Evolutionary conservation across 2,329 filamentous ascomycete species (phyloP).

Genomic region (Aspergillus hiratsukae): DNA sequence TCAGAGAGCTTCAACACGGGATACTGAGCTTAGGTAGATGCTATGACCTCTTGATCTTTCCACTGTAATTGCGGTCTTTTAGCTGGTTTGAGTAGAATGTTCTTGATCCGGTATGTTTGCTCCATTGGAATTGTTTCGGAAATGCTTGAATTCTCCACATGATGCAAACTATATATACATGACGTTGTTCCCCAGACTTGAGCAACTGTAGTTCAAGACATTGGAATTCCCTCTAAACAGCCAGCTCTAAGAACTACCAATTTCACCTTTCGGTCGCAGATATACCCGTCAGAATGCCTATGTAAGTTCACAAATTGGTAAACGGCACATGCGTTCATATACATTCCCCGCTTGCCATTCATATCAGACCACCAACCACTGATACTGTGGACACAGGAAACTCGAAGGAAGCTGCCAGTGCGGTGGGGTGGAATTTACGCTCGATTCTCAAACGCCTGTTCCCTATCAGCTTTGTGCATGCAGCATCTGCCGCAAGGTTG

Average conservation of each 20-base stretch:
- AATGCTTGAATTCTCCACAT: background rate
- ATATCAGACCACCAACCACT: conserved; percentile 4
- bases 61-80: background rate
- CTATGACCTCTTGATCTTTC: background rate
- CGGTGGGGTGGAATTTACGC: conserved; percentile 43
- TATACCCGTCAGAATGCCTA: background rate
- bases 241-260: background rate
- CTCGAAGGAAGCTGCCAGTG: conserved; percentile 49
- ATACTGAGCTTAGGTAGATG: background rate
- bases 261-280: background rate
- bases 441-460: conserved; percentile 44
- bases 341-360: background rate
- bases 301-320: background rate
- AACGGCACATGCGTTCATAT: background rate
- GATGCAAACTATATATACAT: conserved; percentile 1
- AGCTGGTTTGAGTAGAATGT: background rate
- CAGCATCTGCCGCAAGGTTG: conserved; percentile 47
- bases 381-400: conserved; percentile 29
- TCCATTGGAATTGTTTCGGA: background rate
- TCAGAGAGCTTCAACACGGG: background rate
- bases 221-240: background rate
- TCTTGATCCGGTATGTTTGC: background rate
- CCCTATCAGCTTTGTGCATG: conserved; percentile 49
- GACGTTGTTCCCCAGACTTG: conserved; percentile 3
- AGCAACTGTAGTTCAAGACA: background rate